Percentiles rank a stretch among this genome's conserved stretches.
Conservation (phyloP, 257 asterid genomes). For the Osmanthus fragrans region DNA sequence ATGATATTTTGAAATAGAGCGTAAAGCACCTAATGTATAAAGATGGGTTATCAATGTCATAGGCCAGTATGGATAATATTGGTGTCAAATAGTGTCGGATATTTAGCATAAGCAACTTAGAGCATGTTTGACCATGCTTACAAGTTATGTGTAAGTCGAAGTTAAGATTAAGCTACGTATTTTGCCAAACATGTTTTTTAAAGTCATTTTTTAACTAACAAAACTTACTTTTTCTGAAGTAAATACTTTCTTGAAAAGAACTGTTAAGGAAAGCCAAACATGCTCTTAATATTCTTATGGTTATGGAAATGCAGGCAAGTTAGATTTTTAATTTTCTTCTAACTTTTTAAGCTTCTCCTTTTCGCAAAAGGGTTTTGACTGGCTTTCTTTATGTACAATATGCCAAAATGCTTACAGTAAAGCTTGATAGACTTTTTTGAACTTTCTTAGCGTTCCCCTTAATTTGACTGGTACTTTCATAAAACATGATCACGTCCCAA, state of each 20-base stretch:
- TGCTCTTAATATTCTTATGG: background rate
- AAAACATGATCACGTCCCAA: background rate
- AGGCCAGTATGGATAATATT: background rate
- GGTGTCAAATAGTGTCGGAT: background rate
- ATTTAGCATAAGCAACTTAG: background rate
- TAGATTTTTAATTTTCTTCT: background rate
- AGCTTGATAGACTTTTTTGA: background rate
- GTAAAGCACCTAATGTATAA: background rate
- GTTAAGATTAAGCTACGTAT: background rate
- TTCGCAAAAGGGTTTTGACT: background rate
- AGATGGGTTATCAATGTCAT: background rate
- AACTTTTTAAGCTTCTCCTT: background rate
- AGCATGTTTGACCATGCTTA: background rate
- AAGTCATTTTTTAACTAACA: background rate
- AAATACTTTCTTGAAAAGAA: background rate
- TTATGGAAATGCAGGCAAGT: background rate
- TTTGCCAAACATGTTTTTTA: background rate
- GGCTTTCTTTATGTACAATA: background rate
- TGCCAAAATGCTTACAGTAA: background rate
- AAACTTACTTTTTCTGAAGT: background rate
- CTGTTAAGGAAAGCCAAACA: background rate
- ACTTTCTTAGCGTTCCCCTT: background rate
- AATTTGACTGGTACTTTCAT: background rate
- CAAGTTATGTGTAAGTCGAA: background rate
- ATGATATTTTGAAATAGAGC: background rate